A percentile compares a stretch with the other conserved stretches of the same genome.
Evolutionary conservation across 1,284 basidiomycete species (phyloP).

Genomic region (Marasmius oreades): DNA sequence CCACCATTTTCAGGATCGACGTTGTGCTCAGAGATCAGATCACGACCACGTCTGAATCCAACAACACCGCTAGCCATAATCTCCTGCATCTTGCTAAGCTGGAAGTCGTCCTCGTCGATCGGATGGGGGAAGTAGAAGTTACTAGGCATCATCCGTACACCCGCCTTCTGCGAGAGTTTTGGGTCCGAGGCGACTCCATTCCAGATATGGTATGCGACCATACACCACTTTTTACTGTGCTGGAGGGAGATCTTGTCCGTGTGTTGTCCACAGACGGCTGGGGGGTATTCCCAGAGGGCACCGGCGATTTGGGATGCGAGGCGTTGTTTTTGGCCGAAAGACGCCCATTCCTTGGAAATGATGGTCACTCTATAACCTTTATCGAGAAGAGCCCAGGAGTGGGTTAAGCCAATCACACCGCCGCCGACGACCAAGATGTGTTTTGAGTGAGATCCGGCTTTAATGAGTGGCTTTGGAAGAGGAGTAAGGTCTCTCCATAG

Average conservation of each 20-base stretch:
- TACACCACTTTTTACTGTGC: slow-evolving; percentile 30
- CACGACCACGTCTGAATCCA: slow-evolving; percentile 28
- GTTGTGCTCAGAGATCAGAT: slow-evolving; percentile 19
- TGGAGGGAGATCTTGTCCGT: slow-evolving; percentile 28
- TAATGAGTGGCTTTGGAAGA: background rate
- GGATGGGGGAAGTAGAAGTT: slow-evolving; percentile 32
- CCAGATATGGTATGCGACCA: slow-evolving; percentile 30
- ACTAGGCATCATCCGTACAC: slow-evolving; percentile 22
- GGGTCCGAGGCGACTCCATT: slow-evolving; percentile 11
- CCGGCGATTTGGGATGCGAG: slow-evolving; percentile 31
- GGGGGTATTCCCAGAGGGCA: slow-evolving; percentile 32
- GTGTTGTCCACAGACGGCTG: slow-evolving; percentile 32
- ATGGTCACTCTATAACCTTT: slow-evolving; percentile 29
- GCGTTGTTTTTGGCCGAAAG: slow-evolving; percentile 17
- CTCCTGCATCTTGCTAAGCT: slow-evolving; percentile 30
- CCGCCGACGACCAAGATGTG: slow-evolving; percentile 12
- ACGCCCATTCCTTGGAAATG: slow-evolving; percentile 20
- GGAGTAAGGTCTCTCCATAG: background rate
- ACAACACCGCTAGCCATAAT: slow-evolving; percentile 18
- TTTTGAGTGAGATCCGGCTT: background rate
- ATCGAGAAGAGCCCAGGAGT: slow-evolving; percentile 30
- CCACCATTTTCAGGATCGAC: slow-evolving; percentile 28
- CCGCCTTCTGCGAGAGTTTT: slow-evolving; percentile 7
- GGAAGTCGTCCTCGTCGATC: slow-evolving; percentile 25
- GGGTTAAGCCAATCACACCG: slow-evolving; percentile 14